Evolutionary conservation across 2,329 filamentous ascomycete species (phyloP), one percentile per base, ranked within the genome.

Genomic region (Zymoseptoria passerinii): DNA sequence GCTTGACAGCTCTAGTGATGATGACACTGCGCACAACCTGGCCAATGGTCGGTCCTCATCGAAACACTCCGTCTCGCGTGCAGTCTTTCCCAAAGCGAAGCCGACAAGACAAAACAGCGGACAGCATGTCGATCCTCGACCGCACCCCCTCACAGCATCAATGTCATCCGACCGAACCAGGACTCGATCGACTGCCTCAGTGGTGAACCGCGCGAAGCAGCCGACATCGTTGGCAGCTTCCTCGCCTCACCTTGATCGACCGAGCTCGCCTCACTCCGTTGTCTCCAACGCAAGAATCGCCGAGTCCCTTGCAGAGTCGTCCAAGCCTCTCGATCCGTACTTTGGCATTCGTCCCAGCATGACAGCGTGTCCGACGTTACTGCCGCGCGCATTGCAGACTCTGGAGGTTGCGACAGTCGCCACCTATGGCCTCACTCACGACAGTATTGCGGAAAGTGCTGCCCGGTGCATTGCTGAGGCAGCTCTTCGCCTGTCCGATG

Each of bases 401-500:
- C 83, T 97, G 1, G 94, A 97, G 74, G 92, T 94, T 68, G 89
- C 95, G 57, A 91, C 92, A 0, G 87, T 91, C 60, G 87, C 89
- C 49, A 91, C 96, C 65, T 83, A 95, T 58, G 91, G 91, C 4
- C 79, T 97, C 52, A 89, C 87, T 0, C 90, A 95, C 70, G 90
- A 94, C 55, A 86, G 96, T 73, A 90, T 97, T 78, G 86, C 90
- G 0, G 94, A 97, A 70, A 96, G 92, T 70, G 89, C 92, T 1
- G 92, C 89, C 18, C 84, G 92, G 27, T 89, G 90, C 50, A 89
- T 97, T 61, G 91, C 92, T 4, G 88, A 96, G 74, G 87, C 92
- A 28, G 86, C 90, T 0, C 79, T 95, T 29, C 64, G 58, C 20
- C 61, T 68, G 44, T 67, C 68, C 9, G 61, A 67, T 23, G 52